Base-by-base conservation (phyloP, 2,329 filamentous ascomycete species). In the Blastomyces silverae region DNA sequence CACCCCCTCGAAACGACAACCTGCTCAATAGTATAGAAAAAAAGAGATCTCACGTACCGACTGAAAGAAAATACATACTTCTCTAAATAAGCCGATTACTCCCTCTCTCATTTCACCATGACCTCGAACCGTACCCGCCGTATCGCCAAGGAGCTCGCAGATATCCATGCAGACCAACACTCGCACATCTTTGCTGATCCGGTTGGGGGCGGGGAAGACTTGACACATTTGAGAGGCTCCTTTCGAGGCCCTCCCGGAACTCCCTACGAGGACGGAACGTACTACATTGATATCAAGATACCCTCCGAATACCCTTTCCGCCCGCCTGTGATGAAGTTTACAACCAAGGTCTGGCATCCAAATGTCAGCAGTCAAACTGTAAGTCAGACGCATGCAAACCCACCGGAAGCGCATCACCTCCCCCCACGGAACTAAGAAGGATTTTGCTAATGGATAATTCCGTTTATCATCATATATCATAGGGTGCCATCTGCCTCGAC, bases 401-500 rank as follows among this genome's bases (percentile, higher is more conserved):
- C 34, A 37, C 34, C 34, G 34, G 34, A 11, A 11, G 34, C 34
- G 8, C 22, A 28, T 20, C 44, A 64, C 64, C 20, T n/a, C 50
- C 31, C 13, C 44, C 34, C 34, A 28, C 28, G 20, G 13, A 53
- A 37, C 55, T 15, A 52, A 2, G 20, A 25, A 34, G 17, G 37
- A 52, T 34, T 48, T 31, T 57, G 52, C 61, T 62, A 3, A 69
- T 17, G 17, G 17, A 61, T 39, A 42, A 46, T 42, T 50, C 22
- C 48, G 25, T 52, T 37, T 4, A 28, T 28, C 48, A 4, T 52
- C 22, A 6, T 15, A 11, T 22, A 50, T 25, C 22, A 20, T 67
- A 97, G 91, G 94, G 94, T 64, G 93, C 92, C 34, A 99, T 99
- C 75, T 99, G 94, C 74, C 87, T 99, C 64, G 94, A 99, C 75